These are phyloP conservation scores for Phytophthora macrochlamydospora DNA, from an alignment of 352 stramenopile species.

Conservation along the genomic window DNA sequence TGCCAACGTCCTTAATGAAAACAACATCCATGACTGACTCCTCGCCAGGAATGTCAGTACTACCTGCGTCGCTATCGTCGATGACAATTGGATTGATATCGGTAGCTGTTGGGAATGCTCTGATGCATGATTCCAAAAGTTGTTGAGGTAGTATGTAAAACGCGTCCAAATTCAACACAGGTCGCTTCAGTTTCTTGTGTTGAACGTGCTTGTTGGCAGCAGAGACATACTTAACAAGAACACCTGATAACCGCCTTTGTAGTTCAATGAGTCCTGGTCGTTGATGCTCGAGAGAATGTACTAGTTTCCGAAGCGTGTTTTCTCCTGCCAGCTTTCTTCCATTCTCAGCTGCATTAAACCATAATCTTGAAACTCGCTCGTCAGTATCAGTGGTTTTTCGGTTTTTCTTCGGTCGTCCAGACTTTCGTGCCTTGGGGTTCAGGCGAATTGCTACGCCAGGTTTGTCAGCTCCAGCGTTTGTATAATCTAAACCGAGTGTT, in stretches of 20 bases:
- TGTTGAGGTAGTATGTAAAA: not conserved
- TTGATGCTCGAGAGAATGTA: not conserved
- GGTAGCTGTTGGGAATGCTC: not conserved
- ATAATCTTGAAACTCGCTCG: not conserved
- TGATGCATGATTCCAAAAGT: not conserved
- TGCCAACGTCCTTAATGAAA: constrained; percentile 2
- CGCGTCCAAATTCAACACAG: constrained; percentile 6
- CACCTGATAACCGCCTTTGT: not conserved
- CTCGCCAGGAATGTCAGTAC: too few species aligned
- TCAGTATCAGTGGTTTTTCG: not conserved
- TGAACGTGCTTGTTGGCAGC: not conserved
- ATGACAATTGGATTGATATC: not conserved
- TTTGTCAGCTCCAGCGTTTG: not conserved
- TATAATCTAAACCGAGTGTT: too few species aligned
- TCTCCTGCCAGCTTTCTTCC: not conserved
- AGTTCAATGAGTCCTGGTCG: not conserved
- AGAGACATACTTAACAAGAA: not conserved
- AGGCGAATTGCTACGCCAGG: not conserved
- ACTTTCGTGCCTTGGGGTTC: not conserved
- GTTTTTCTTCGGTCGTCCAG: not conserved
- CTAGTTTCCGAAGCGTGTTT: not conserved
- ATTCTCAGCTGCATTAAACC: not conserved
- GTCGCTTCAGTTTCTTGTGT: constrained; percentile 4
- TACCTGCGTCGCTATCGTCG: too few species aligned
- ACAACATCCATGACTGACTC: not conserved